Base-by-base conservation (phyloP, 2,329 filamentous ascomycete genomes). In the Herpomyces periplanetae region DNA sequence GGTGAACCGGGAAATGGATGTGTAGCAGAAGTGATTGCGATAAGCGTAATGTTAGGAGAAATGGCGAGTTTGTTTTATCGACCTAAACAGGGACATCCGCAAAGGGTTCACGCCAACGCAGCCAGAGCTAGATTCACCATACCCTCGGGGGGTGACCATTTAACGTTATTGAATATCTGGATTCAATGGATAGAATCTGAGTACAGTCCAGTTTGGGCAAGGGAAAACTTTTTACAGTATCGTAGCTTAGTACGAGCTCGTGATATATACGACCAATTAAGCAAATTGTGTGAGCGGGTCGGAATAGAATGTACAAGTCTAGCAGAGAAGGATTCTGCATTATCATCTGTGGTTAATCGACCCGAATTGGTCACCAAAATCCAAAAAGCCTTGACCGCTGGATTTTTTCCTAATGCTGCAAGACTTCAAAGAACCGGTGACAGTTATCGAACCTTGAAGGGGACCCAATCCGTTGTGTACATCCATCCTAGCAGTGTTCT, bases 51-150 rank as follows among this genome's bases (percentile, higher is more conserved):
- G 66, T 51, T 91, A 1, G 58, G 64, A 24, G 80, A 91, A 40
- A 57, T 66, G 2, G 69, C 62, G 3, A 61, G 71, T 0, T 50
- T 96, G 3, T 96, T 88, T 45, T 85, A 84, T 48, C 52, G 71
- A 0, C 73, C 80, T 9, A 87, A 88, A 34, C 73, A 96, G 41
- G n/a, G n/a, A n/a, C n/a, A n/a, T n/a, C n/a, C n/a, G n/a, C 88
- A 91, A 45, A 87, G 87, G 36, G 62, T 88, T 11, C 68, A 88
- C 31, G 80, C 80, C 6, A 75, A 96, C 36, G 68, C 64, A 25
- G 80, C 80, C 0, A 58, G 71, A 7, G 61, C 63, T 13, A 56
- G 75, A 2, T 91, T 91, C 39, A 85, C 69, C 0, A 47, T 75
- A 34, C 68, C 69, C 29, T 71, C 84, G 24, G 73, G 73, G 13